Evolutionary conservation across 768 basidiomycete genomes (phyloP).

Genomic region (Leccinum arenicola): DNA sequence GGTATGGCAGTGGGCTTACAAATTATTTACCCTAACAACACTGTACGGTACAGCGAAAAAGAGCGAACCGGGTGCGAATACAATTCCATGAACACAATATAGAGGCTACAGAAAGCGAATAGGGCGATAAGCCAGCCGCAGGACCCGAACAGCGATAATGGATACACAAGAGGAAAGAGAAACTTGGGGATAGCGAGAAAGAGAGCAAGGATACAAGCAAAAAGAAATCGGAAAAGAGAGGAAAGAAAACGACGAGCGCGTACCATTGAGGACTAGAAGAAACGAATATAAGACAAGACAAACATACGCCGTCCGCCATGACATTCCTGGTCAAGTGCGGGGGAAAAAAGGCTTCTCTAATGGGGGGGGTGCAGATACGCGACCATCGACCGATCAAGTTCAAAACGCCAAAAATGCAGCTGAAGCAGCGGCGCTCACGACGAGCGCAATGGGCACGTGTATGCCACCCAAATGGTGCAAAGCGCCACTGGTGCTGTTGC

Average conservation of each 20-base stretch:
- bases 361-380: not conserved
- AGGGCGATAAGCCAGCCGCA: too few relatives aligned
- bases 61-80: too few relatives aligned
- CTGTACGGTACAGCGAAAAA: too few relatives aligned
- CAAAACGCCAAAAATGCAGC: not conserved
- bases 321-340: not conserved
- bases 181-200: not conserved
- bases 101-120: too few relatives aligned
- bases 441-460: conserved; percentile 1
- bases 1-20: too few relatives aligned
- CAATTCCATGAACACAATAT: too few relatives aligned
- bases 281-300: not conserved
- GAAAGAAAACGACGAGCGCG: not conserved
- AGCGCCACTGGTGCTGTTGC: conserved; percentile 14
- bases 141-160: too few relatives aligned
- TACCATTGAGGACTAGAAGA: not conserved
- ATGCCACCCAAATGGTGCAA: conserved; percentile 6
- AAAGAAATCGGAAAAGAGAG: not conserved
- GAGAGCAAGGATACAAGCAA: not conserved
- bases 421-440: conserved; percentile 5
- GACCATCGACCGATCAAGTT: not conserved
- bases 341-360: not conserved
- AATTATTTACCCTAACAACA: too few relatives aligned
- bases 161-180: too few relatives aligned
- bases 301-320: too few relatives aligned